These are phyloP conservation scores for Dichotomocladium elegans DNA, from an alignment of 371 early-diverging fungal genomes.

Conservation along the genomic window DNA sequence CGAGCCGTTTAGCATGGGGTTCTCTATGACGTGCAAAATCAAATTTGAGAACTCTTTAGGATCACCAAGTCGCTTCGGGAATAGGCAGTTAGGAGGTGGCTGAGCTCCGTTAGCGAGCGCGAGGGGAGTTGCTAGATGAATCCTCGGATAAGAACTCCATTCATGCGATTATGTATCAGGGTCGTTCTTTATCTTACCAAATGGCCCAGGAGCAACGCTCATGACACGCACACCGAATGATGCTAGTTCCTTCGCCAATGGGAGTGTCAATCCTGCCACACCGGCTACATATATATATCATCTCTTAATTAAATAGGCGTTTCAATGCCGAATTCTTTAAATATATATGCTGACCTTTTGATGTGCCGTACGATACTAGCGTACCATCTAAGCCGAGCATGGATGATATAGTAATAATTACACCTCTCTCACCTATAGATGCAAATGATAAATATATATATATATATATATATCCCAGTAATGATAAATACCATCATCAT, in stretches of 20 bases:
- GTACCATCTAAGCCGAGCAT: constrained; percentile 53
- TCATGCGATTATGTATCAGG: no score
- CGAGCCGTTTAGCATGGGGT: constrained; percentile 58
- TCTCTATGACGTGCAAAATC: constrained; percentile 44
- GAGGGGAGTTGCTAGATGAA: constrained; percentile 34
- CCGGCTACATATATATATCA: constrained; percentile 24
- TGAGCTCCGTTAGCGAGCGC: not conserved
- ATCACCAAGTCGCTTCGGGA: constrained; percentile 46
- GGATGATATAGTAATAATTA: constrained; percentile 55
- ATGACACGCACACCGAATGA: constrained; percentile 51
- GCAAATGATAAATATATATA: not conserved
- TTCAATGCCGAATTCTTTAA: not conserved
- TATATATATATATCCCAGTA: not conserved
- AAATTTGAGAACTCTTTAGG: constrained; percentile 55
- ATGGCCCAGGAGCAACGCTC: constrained; percentile 59
- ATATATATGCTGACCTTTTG: constrained; percentile 43
- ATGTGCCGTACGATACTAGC: constrained; percentile 49
- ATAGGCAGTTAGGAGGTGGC: constrained; percentile 14
- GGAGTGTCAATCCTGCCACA: constrained; percentile 56
- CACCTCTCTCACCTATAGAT: constrained; percentile 47
- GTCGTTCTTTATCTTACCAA: constrained; percentile 33
- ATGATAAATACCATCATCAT: constrained; percentile 26
- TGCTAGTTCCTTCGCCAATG: constrained; percentile 56
- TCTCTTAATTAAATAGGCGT: not conserved
- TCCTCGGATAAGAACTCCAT: not conserved